Percentiles rank a stretch among this genome's conserved stretches.
Conservation (phyloP, 345 rosid genomes). For the Passiflora organensis region DNA sequence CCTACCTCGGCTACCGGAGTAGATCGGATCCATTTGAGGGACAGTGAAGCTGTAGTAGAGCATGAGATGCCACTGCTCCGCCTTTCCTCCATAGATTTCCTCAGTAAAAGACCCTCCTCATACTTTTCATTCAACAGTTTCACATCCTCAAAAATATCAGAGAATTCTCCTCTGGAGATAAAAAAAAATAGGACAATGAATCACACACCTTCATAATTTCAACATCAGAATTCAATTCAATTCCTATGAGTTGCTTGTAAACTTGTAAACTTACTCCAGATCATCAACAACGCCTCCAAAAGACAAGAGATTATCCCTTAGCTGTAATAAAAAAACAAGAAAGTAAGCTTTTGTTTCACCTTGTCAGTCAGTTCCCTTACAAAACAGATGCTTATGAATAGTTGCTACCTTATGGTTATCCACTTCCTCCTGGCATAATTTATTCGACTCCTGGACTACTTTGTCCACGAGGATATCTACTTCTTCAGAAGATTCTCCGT, state of each 20-base stretch:
- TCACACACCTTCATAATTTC: neutral
- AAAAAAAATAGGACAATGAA: neutral
- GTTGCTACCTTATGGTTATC: constrained; percentile 75
- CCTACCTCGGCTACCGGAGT: too few relatives aligned
- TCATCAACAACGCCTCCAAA: constrained; percentile 66
- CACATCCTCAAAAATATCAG: constrained; percentile 80
- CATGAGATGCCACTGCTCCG: constrained; percentile 31
- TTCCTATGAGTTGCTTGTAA: too few relatives aligned
- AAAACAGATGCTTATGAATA: neutral
- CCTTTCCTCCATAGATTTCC: constrained; percentile 43
- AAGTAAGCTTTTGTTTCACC: neutral
- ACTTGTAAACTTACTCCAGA: constrained; percentile 62
- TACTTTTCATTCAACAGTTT: constrained; percentile 65
- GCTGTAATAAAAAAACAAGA: constrained; percentile 43
- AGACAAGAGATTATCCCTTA: constrained; percentile 69
- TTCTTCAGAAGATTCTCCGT: constrained; percentile 45
- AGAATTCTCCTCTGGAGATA: constrained; percentile 74
- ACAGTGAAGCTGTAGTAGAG: too few relatives aligned
- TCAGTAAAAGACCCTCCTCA: constrained; percentile 57
- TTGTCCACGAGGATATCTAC: constrained; percentile 65
- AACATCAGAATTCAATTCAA: too few relatives aligned
- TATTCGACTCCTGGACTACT: constrained; percentile 60
- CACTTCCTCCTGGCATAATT: constrained; percentile 55
- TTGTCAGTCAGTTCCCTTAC: too few relatives aligned
- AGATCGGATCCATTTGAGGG: too few relatives aligned